Conservation (phyloP, 805 yeast species). For the Novakomyces olei region DNA sequence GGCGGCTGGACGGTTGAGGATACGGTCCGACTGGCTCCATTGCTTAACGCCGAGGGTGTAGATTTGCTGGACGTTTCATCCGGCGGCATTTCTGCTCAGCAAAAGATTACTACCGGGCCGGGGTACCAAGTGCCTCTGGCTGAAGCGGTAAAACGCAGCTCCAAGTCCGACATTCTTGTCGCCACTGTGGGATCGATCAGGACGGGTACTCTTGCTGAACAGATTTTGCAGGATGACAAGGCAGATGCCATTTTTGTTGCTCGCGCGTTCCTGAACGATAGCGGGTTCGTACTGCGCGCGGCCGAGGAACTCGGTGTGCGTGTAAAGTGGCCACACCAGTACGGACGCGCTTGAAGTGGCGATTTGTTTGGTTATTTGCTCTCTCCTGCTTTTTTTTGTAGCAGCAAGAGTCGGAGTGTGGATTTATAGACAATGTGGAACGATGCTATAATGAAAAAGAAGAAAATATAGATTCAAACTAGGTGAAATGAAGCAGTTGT, state of each 20-base stretch:
- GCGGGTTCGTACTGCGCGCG: constrained; percentile 28
- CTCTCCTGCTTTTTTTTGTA: too few relatives aligned
- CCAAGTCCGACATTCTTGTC: constrained; percentile 23
- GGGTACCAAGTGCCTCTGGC: constrained; percentile 24
- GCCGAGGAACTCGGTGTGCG: constrained; percentile 28
- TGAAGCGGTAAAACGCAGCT: constrained; percentile 21
- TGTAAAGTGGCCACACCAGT: constrained; percentile 19
- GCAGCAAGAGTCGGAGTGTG: too few relatives aligned
- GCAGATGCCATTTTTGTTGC: constrained; percentile 31
- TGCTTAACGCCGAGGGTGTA: constrained; percentile 17
- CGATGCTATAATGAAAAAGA: too few relatives aligned
- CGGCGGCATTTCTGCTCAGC: constrained; percentile 25
- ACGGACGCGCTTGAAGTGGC: constrained; percentile 5
- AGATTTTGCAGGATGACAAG: constrained; percentile 17
- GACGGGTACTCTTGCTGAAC: constrained; percentile 19
- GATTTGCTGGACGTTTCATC: constrained; percentile 33
- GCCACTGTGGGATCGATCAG: constrained; percentile 28
- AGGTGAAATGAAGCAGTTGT: too few relatives aligned
- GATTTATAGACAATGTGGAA: too few relatives aligned
- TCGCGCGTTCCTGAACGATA: constrained; percentile 24
- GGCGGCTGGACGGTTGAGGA: constrained; percentile 24
- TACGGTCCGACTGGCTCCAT: constrained; percentile 14
- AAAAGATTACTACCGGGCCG: constrained; percentile 14
- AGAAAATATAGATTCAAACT: too few relatives aligned
- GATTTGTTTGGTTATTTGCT: too few relatives aligned